Conservation (phyloP, 371 early-diverging fungal genomes). For the Apophysomyces ossiformis region DNA sequence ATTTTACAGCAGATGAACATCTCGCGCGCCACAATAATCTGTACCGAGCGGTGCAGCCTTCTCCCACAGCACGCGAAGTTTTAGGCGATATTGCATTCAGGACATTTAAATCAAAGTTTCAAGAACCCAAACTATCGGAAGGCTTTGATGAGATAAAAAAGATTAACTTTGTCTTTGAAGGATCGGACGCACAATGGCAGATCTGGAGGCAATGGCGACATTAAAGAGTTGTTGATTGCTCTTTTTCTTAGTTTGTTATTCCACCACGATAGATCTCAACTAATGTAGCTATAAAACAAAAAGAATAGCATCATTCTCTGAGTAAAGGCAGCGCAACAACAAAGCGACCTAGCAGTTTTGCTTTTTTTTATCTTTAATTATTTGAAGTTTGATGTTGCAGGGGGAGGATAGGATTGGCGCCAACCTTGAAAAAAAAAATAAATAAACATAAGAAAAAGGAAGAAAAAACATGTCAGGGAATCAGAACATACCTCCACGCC, state of each 20-base stretch:
- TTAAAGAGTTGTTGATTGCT: neutral
- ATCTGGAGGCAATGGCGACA: slow-evolving; percentile 56
- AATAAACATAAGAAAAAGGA: neutral
- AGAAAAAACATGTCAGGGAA: neutral
- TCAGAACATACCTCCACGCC: slow-evolving; percentile 1
- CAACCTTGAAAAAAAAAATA: neutral
- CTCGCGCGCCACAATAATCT: slow-evolving; percentile 81
- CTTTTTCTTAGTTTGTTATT: neutral
- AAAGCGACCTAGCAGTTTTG: neutral
- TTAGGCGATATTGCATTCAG: slow-evolving; percentile 64
- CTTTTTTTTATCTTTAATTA: neutral
- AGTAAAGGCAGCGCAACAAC: neutral
- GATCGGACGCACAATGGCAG: slow-evolving; percentile 35
- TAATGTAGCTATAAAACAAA: neutral
- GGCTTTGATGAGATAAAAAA: slow-evolving; percentile 68
- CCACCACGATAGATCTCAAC: neutral
- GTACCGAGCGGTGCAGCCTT: slow-evolving; percentile 54
- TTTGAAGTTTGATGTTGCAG: neutral
- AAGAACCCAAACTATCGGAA: slow-evolving; percentile 59
- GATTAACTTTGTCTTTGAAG: slow-evolving; percentile 70
- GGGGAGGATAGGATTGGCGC: neutral
- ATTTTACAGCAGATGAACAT: slow-evolving; percentile 64
- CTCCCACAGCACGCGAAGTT: slow-evolving; percentile 26
- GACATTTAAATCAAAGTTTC: slow-evolving; percentile 52
- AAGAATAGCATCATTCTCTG: neutral